Evolutionary conservation across 2,329 filamentous ascomycete species (phyloP), one percentile per base, ranked within the genome.

Genomic region (Elsinoe ampelina): DNA sequence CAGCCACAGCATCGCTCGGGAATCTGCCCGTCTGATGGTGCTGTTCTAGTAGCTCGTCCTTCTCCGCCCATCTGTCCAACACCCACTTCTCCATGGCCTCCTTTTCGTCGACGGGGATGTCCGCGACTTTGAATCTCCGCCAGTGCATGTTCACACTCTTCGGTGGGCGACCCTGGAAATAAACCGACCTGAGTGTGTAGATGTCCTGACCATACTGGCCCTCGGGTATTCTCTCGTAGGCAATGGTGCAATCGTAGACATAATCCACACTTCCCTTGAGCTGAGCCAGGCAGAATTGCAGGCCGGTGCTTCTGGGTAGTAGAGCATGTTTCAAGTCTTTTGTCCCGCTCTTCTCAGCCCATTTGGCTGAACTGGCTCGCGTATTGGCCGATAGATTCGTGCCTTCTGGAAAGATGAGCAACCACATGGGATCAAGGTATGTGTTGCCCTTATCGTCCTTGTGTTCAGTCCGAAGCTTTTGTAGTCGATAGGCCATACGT

Each of bases 111-210:
- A 95, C 76, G 0, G 93, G 93, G 22, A 98, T 92, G 47, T 89
- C 84, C 13, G 79, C 79, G 17, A 95, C 67, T 20, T 80, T 78
- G 72, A 95, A 97, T 17, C 91, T 84, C 55, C 93, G 84, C 91
- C 92, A 98, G 74, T 96, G 85, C 75, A 97, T 89, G 72, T 96
- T 96, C 64, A 97, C 90, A 1, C 89, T 95, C 69, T 90, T 95
- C 4, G 93, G 93, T 0, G 90, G 85, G 0, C 88, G 85, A 42
- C 93, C 92, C 69, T 93, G 81, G 63, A 96, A 85, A 70, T 95
- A 97, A 26, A 89, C 93, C 58, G 87, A 88, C 1, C 82, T 81
- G 4, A 98, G 78, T 1, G 87, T 90, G 71, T 95, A 97, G 65
- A 88, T 83, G 51, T 95, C 83, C 68, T 96, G 89, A 22, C 90